Evolutionary conservation across 768 basidiomycete species (phyloP), one percentile per base, ranked within the genome.

Genomic region (Calocybe indica): DNA sequence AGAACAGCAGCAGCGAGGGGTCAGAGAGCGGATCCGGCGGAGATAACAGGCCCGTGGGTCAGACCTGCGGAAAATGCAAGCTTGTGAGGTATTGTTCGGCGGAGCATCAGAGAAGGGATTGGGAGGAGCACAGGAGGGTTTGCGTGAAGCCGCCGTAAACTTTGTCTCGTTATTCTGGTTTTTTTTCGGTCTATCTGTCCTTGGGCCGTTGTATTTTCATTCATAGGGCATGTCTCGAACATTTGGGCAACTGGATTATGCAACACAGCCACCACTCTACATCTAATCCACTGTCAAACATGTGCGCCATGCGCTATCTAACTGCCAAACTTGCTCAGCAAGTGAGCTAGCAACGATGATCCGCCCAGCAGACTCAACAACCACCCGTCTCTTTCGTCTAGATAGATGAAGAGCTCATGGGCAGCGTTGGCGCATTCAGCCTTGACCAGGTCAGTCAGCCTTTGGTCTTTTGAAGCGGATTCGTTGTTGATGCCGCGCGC

Each of bases 321-420:
- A 77, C 84, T 28, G 80, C 88, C 7, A 78, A 68, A 57, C 68
- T 90, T 52, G 88, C 89, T 8, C 88, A 90, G 62, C 85, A 89
- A 70, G 89, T 83, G 51, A 54, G 64, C 47, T 33, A 8, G 9
- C 31, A 29, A 10, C 14, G 12, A 9, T 12, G 5, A 31, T 30
- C 11, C 31, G 40, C 46, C 15, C 47, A 46, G 7, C 43, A n/a
- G 29, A 30, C 28, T 30, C 33, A 46, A 44, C 37, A 22, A 22
- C 22, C 22, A 22, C 4, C 22, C 22, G 22, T 22, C 22, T 22
- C 22, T 22, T 22, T 22, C 22, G 22, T 43, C 8, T 55, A 93
- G 89, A 94, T 98, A 45, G 95, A 98, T 58, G 86, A 90, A 58
- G 90, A 96, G 60, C 81, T 98, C 41, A 97, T 98, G 95, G 82